Base-by-base conservation (phyloP, 768 basidiomycete genomes). In the Lentinula raphanica region DNA sequence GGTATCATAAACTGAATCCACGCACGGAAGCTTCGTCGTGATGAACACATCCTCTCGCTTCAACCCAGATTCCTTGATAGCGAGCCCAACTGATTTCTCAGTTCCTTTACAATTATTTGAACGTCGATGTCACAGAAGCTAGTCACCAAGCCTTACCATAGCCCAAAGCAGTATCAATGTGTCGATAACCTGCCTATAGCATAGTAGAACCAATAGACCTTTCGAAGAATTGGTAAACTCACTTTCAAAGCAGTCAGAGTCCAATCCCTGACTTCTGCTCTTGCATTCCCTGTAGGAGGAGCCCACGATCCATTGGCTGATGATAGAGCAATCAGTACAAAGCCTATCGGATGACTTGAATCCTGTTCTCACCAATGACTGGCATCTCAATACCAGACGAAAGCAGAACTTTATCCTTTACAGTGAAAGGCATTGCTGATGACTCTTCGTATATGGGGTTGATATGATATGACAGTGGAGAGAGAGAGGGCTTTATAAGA, bases 31-130 rank as follows among this genome's bases (percentile, higher is more conserved):
- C 62, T 83, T 83, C 15, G 80, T 80, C 0, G 79, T 81, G 31
- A 83, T 68, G 62, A 77, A 81, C 25, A 82, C 63, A 38, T 81
- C 72, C 28, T 76, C 72, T 25, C 81, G 74, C 3, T 79, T 75
- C 39, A 81, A 69, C 2, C 79, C 80, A 17, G 78, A 81, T 9
- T 69, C 76, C 40, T 72, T 73, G 56, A 85, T 69, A 0, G 75
- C 78, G 5, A 71, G 62, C 2, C 80, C 79, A 17, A 80, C 76
- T 5, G 69, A 67, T 27, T 64, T 66, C 56, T 80, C 80, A 5
- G 77, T 80, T 49, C 59, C 70, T 71, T 42, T 11, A 51, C 25
- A 5, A 9, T 15, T 49, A 11, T 29, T 23, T 42, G 9, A 31
- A 46, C 50, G 35, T 44, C 6, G 13, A 35, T 45, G n/a, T 13